These are phyloP conservation scores for Solanum piurae DNA, from an alignment of 257 asterid species.

Conservation along the genomic window DNA sequence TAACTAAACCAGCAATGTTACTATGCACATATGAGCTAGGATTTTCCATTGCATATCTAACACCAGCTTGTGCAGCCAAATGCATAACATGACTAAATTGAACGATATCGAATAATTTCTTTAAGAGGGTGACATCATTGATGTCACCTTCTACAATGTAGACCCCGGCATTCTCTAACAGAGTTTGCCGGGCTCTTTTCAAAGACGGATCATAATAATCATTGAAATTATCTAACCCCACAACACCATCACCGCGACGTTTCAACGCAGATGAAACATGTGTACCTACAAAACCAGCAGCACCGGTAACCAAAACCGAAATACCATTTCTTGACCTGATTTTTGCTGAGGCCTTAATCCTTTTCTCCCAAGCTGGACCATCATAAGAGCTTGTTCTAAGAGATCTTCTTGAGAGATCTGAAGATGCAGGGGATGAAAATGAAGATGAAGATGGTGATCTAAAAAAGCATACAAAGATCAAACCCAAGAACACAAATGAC, in stretches of 20 bases:
- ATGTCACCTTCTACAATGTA: conserved; percentile 53
- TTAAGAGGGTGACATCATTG: conserved; percentile 26
- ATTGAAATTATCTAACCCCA: conserved; percentile 51
- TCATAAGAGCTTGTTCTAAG: conserved; percentile 30
- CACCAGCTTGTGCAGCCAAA: conserved; percentile 63
- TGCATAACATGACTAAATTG: conserved; percentile 56
- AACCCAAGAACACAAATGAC: conserved; percentile 33
- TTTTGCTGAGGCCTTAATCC: conserved; percentile 35
- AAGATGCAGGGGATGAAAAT: conserved; percentile 14
- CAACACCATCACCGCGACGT: conserved; percentile 48
- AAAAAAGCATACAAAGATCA: conserved; percentile 38
- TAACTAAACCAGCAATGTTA: conserved; percentile 55
- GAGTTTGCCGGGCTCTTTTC: conserved; percentile 45
- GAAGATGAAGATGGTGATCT: conserved; percentile 33
- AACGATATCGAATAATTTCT: conserved; percentile 33
- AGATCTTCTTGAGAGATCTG: conserved; percentile 50
- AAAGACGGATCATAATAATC: conserved; percentile 42
- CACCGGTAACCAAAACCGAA: conserved; percentile 50
- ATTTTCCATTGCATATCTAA: conserved; percentile 54
- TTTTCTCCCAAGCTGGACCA: conserved; percentile 29
- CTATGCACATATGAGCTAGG: conserved; percentile 56
- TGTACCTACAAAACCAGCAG: conserved; percentile 58
- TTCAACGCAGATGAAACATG: conserved; percentile 50
- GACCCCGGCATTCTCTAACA: conserved; percentile 36
- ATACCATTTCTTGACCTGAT: conserved; percentile 36